Evolutionary conservation across 2,329 filamentous ascomycete species (phyloP).

Genomic region (Metarhizium rileyi): DNA sequence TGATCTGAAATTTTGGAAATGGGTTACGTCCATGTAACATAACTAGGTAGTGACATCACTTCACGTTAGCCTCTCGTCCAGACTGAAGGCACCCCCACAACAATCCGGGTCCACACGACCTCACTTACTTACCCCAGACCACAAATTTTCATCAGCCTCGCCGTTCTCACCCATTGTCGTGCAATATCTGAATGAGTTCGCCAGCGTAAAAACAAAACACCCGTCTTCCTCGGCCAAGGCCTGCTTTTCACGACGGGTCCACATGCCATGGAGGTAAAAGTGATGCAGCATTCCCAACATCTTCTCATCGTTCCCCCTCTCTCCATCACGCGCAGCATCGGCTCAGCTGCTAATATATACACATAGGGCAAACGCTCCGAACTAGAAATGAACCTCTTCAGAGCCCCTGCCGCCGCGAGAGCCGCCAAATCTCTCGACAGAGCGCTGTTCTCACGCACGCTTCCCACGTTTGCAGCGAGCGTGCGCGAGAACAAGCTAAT

Average conservation of each 20-base stretch:
- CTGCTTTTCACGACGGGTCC: not conserved
- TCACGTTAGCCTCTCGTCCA: too few relatives aligned
- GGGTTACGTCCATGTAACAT: too few relatives aligned
- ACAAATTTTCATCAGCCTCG: slow-evolving; percentile 22
- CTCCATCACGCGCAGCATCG: not conserved
- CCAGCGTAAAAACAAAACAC: not conserved
- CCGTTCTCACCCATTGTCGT: not conserved
- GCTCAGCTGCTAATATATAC: not conserved
- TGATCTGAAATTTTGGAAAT: too few relatives aligned
- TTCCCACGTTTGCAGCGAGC: slow-evolving; percentile 69
- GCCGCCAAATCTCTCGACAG: slow-evolving; percentile 74
- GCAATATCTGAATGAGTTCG: not conserved
- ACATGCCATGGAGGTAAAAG: slow-evolving; percentile 20
- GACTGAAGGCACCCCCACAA: too few relatives aligned
- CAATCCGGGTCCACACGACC: not conserved
- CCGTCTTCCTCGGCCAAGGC: not conserved
- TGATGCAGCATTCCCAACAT: not conserved
- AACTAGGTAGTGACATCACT: slow-evolving; percentile 6
- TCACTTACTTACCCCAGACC: slow-evolving; percentile 1
- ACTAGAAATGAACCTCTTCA: slow-evolving; percentile 51
- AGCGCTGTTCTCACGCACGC: slow-evolving; percentile 66
- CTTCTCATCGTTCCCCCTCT: not conserved
- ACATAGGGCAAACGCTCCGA: slow-evolving; percentile 12
- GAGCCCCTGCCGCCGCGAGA: slow-evolving; percentile 65
- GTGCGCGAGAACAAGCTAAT: slow-evolving; percentile 70